These are phyloP conservation scores for Penicillium sp. DNA, from an alignment of 2,329 filamentous ascomycete genomes.

Conservation along the genomic window DNA sequence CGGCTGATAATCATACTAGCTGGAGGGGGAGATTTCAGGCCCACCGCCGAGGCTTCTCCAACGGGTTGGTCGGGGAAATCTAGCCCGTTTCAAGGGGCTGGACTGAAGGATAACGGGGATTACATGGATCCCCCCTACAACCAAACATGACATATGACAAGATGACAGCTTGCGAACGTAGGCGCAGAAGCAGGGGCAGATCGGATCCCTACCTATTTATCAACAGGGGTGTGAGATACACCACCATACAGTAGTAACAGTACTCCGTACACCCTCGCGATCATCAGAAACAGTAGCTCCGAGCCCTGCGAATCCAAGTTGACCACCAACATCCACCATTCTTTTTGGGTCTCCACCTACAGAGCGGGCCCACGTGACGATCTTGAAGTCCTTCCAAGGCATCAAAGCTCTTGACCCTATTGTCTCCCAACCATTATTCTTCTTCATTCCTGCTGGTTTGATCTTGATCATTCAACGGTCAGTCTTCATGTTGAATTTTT, in stretches of 20 bases:
- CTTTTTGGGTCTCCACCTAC: slow-evolving; percentile 11
- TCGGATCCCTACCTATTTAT: neutral
- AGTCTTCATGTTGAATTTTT: neutral
- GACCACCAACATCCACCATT: neutral
- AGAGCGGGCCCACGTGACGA: slow-evolving; percentile 22
- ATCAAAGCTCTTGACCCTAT: slow-evolving; percentile 14
- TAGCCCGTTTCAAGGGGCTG: slow-evolving; percentile 5
- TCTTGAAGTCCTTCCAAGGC: slow-evolving; percentile 9
- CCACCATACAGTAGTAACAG: no score
- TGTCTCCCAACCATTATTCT: slow-evolving; percentile 7
- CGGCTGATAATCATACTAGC: neutral
- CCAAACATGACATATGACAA: neutral
- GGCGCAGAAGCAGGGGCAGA: neutral
- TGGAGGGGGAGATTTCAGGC: slow-evolving; percentile 2
- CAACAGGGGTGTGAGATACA: neutral
- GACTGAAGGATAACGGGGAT: slow-evolving; percentile 1
- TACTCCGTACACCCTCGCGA: no score
- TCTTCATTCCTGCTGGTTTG: slow-evolving; percentile 7
- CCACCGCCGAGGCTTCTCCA: neutral
- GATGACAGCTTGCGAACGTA: neutral
- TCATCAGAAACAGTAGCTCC: no score
- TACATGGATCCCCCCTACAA: neutral
- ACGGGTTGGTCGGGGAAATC: neutral
- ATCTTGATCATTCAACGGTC: slow-evolving; percentile 3
- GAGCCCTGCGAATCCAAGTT: no score